These are phyloP conservation scores for Metarhizium rileyi DNA, from an alignment of 2,329 filamentous ascomycete species.

Conservation along the genomic window DNA sequence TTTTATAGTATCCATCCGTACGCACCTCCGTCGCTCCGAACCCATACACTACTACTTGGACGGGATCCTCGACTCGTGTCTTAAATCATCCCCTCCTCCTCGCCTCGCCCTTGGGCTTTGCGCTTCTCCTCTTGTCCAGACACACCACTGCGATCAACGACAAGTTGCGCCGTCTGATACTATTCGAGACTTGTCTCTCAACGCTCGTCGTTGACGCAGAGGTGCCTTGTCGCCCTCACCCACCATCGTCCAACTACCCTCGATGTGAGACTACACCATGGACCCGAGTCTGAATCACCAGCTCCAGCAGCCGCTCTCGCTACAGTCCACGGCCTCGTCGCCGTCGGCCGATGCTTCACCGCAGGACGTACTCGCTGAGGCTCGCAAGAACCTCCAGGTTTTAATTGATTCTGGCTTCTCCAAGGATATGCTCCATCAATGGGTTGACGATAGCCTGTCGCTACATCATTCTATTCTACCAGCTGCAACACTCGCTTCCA, in stretches of 20 bases:
- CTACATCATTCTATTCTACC: conserved; percentile 19
- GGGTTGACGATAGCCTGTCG: conserved; percentile 28
- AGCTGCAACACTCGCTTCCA: conserved; percentile 10
- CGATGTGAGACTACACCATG: conserved; percentile 22
- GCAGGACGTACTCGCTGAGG: conserved; percentile 34
- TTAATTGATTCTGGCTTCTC: conserved; percentile 36
- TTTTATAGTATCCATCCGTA: conserved; percentile 6
- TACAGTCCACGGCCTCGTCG: conserved; percentile 10
- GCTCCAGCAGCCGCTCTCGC: conserved; percentile 16
- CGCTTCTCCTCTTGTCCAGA: conserved; percentile 3
- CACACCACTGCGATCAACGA: conserved; percentile 8
- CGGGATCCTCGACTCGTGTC: conserved; percentile 8
- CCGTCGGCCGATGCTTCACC: conserved; percentile 24
- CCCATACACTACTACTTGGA: conserved; percentile 3
- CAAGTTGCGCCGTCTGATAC: conserved; percentile 4
- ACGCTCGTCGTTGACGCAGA: conserved; percentile 8
- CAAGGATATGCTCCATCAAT: conserved; percentile 31
- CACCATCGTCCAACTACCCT: conserved; percentile 11
- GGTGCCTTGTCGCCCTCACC: conserved; percentile 9
- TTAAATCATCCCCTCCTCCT: conserved; percentile 9
- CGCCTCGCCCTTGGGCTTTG: conserved; percentile 4
- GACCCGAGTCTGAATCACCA: conserved; percentile 21
- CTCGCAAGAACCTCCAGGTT: conserved; percentile 34
- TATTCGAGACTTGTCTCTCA: conserved; percentile 1
- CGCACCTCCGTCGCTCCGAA: conserved; percentile 1